A percentile compares a stretch with the other conserved stretches of the same genome.
phyloP scores from a whole-genome alignment of 2,329 filamentous ascomycete species.

The Ascocoryne sarcoides region DNA sequence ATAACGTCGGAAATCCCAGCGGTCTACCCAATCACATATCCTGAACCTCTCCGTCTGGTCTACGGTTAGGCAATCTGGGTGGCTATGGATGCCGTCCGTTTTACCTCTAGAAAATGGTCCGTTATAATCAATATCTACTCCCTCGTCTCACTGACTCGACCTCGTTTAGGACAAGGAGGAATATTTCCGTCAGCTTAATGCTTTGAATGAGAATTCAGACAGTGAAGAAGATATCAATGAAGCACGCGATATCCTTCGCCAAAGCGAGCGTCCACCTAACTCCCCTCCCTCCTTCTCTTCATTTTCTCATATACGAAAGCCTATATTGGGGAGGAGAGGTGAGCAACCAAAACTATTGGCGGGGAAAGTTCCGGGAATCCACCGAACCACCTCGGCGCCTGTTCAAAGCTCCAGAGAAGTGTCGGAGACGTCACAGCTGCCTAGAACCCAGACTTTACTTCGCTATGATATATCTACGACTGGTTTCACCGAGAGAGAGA shows the following conservation, averaged over 20 bases:
- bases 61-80: too few relatives aligned
- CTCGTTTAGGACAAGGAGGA: constrained; percentile 14
- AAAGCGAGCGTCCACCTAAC: constrained; percentile 5
- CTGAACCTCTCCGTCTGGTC: too few relatives aligned
- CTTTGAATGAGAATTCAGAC: constrained; percentile 22
- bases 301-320: constrained; percentile 32
- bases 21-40: too few relatives aligned
- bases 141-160: too few relatives aligned
- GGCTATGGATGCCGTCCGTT: too few relatives aligned
- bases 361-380: constrained; percentile 15
- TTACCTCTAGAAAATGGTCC: too few relatives aligned
- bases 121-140: too few relatives aligned
- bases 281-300: constrained; percentile 24
- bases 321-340: constrained; percentile 3
- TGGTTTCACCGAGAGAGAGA: constrained; percentile 3
- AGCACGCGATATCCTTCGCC: constrained; percentile 8
- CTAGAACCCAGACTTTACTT: constrained; percentile 13
- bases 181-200: constrained; percentile 21
- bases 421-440: constrained; percentile 10
- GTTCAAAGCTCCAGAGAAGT: constrained; percentile 7
- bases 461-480: constrained; percentile 15
- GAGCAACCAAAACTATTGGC: constrained; percentile 5
- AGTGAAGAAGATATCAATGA: constrained; percentile 19
- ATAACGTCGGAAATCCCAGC: too few relatives aligned
- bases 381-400: constrained; percentile 19